Conservation (phyloP, 2,329 filamentous ascomycete species). For the Verticillium nubilum region DNA sequence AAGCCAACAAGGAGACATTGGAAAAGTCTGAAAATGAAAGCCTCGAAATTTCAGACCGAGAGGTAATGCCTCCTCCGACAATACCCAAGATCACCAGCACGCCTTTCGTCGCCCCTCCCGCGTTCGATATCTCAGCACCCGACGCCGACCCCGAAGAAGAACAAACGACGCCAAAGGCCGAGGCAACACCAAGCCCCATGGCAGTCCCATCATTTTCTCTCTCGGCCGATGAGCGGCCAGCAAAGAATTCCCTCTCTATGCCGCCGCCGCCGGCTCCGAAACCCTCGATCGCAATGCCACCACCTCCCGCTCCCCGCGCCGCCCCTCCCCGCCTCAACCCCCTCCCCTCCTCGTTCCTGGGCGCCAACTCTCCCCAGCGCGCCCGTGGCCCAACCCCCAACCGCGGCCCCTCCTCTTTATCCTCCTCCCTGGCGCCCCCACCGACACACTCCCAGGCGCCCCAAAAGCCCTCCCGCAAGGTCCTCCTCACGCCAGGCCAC, state of each 20-base stretch:
- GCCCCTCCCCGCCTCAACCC: conserved; percentile 18
- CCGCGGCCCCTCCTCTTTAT: conserved; percentile 25
- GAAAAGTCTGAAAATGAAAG: not conserved
- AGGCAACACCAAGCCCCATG: conserved; percentile 16
- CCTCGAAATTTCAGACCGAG: conserved; percentile 17
- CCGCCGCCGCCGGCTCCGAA: conserved; percentile 2
- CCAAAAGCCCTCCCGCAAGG: conserved; percentile 58
- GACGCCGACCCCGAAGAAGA: conserved; percentile 25
- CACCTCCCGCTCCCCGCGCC: conserved; percentile 14
- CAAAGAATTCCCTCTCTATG: not conserved
- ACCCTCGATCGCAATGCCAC: conserved; percentile 16
- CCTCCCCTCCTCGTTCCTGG: conserved; percentile 36
- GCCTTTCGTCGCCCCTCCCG: not conserved
- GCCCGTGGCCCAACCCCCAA: conserved; percentile 33
- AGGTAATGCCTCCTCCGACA: conserved; percentile 29
- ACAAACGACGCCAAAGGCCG: conserved; percentile 49
- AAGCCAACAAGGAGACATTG: not conserved
- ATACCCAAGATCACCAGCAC: conserved; percentile 9
- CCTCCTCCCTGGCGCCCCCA: conserved; percentile 45
- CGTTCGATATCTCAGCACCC: conserved; percentile 3
- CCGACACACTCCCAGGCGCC: conserved; percentile 48
- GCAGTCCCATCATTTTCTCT: conserved; percentile 42
- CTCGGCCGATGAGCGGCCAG: conserved; percentile 20
- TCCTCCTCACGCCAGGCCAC: conserved; percentile 81
- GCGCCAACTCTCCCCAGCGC: conserved; percentile 46